Evolutionary conservation across 441 rosid species (phyloP).

Genomic region (Breynia disticha): DNA sequence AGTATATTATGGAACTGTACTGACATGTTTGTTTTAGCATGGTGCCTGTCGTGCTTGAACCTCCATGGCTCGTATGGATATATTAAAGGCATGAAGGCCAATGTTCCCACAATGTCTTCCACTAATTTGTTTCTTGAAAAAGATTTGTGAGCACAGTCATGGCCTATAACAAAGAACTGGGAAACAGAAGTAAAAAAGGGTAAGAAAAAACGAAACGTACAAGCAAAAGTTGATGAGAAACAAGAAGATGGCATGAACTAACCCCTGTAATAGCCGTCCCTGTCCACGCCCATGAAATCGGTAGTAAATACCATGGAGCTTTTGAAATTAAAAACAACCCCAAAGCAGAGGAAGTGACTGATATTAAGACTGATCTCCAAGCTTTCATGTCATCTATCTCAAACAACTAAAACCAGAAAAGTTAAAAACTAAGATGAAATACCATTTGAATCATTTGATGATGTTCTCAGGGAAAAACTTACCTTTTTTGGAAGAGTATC

Average conservation of each 20-base stretch:
- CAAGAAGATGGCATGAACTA: conserved; percentile 8
- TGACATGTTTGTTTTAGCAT: conserved; percentile 93
- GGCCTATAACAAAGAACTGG: conserved; percentile 94
- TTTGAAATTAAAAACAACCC: conserved; percentile 80
- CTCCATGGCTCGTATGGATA: conserved; percentile 98
- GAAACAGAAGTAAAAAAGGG: conserved; percentile 14
- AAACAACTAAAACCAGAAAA: conserved; percentile 44
- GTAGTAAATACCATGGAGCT: conserved; percentile 87
- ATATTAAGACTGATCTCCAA: conserved; percentile 70
- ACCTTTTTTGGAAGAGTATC: conserved; percentile 82
- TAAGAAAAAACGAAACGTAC: background rate
- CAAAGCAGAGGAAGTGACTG: conserved; percentile 64
- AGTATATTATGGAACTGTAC: conserved; percentile 5
- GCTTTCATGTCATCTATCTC: conserved; percentile 85
- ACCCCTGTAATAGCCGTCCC: conserved; percentile 94
- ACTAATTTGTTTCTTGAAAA: conserved; percentile 80
- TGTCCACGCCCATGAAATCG: conserved; percentile 95
- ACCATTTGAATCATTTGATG: background rate
- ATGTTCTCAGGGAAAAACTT: background rate
- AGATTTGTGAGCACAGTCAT: conserved; percentile 94
- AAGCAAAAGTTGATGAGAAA: background rate
- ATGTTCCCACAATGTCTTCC: conserved; percentile 90
- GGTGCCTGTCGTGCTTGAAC: conserved; percentile 89
- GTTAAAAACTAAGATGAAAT: conserved; percentile 8
- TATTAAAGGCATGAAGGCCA: conserved; percentile 77